phyloP scores from a whole-genome alignment of 768 basidiomycete species.

The Stropharia rugosoannulata region DNA sequence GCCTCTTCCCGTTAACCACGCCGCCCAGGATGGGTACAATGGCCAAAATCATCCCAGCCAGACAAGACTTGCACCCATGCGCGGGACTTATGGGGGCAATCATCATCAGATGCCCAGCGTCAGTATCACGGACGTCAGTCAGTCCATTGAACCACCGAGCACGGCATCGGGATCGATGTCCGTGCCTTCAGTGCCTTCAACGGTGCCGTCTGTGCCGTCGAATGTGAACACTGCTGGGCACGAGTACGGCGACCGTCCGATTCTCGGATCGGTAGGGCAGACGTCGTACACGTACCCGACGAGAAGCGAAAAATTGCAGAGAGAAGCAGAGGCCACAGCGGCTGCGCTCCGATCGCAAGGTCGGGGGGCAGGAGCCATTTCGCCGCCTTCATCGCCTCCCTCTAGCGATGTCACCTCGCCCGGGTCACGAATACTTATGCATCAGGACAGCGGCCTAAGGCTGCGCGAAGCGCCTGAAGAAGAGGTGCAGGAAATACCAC shows the following conservation, averaged over 20 bases:
- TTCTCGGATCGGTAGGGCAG: neutral
- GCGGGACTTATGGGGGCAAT: neutral
- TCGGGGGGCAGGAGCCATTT: neutral
- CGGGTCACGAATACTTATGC: conserved; percentile 2
- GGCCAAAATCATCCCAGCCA: neutral
- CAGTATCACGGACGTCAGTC: conserved; percentile 4
- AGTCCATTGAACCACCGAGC: conserved; percentile 1
- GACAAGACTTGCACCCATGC: neutral
- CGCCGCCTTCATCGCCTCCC: neutral
- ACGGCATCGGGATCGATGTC: neutral
- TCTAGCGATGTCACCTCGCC: neutral
- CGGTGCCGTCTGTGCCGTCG: neutral
- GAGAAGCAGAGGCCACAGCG: conserved; percentile 10
- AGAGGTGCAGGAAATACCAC: conserved; percentile 13
- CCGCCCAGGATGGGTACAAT: neutral
- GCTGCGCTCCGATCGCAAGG: conserved; percentile 3
- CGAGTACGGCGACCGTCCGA: neutral
- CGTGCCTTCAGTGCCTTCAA: neutral
- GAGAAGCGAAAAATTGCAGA: conserved; percentile 7
- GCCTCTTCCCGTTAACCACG: conserved; percentile 1
- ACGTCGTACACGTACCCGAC: neutral
- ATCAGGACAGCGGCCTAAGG: conserved; percentile 17
- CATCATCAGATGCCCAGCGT: conserved; percentile 12
- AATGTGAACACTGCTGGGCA: neutral
- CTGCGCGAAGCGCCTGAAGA: neutral